A percentile compares a stretch with the other conserved stretches of the same genome.
Conservation (phyloP, 768 basidiomycete genomes). For the Dentipellis fragilis region DNA sequence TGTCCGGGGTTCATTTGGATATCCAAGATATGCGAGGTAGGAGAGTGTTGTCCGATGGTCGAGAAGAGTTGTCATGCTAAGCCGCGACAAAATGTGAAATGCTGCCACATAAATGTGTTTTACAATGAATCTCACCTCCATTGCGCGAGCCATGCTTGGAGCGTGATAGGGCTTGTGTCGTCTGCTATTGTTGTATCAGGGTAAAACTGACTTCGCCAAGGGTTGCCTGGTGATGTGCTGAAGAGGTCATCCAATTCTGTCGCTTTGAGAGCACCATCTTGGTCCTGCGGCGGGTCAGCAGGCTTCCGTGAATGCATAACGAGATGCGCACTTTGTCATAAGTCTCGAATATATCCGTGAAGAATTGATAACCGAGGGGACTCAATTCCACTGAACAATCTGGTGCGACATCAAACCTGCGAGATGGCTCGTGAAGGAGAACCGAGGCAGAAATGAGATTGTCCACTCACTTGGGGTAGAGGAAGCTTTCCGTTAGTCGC, state of each 20-base stretch:
- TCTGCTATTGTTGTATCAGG: conserved; percentile 84
- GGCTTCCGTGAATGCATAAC: neutral
- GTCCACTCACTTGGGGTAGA: conserved; percentile 70
- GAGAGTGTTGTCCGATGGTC: conserved; percentile 86
- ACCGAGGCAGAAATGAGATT: conserved; percentile 8
- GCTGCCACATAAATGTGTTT: neutral
- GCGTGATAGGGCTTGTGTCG: conserved; percentile 82
- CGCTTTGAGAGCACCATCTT: conserved; percentile 85
- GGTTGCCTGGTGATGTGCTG: conserved; percentile 87
- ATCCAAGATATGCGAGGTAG: conserved; percentile 93
- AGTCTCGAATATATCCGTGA: conserved; percentile 91
- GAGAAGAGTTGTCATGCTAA: conserved; percentile 94
- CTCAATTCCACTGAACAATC: conserved; percentile 95
- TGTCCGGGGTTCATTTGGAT: conserved; percentile 73
- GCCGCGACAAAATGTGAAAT: neutral
- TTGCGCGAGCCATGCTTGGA: conserved; percentile 96
- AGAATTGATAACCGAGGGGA: conserved; percentile 91
- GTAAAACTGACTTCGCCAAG: conserved; percentile 90
- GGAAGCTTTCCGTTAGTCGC: conserved; percentile 76
- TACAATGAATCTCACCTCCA: conserved; percentile 63
- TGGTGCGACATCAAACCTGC: conserved; percentile 83
- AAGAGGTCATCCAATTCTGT: conserved; percentile 83
- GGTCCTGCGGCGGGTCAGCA: conserved; percentile 46
- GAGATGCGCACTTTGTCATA: conserved; percentile 71
- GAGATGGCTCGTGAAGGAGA: conserved; percentile 1